Percentiles rank a stretch among this genome's conserved stretches.
phyloP scores from a whole-genome alignment of 129 eudicot genomes.

The Erigeron canadensis region DNA sequence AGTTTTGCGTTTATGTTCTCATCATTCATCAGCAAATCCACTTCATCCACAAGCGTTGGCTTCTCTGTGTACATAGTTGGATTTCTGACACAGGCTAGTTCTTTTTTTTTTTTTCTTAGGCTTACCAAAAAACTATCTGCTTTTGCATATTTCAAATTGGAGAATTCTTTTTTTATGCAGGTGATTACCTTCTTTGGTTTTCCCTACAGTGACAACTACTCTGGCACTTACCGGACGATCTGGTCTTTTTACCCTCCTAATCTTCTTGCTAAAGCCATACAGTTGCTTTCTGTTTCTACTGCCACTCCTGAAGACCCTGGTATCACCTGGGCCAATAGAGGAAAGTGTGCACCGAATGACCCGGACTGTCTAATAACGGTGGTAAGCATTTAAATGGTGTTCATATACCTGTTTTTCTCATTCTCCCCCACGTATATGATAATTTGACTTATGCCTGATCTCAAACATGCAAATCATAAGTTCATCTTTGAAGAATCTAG shows the following conservation, averaged over 20 bases:
- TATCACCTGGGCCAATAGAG: slow-evolving; percentile 69
- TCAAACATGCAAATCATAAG: neutral
- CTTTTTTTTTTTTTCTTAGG: neutral
- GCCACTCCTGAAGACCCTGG: slow-evolving; percentile 76
- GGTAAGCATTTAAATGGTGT: slow-evolving; percentile 40
- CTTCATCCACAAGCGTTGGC: slow-evolving; percentile 68
- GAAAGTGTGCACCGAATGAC: slow-evolving; percentile 63
- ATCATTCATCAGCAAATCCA: slow-evolving; percentile 72
- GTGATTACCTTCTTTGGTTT: slow-evolving; percentile 82
- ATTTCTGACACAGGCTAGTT: slow-evolving; percentile 71
- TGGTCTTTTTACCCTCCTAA: slow-evolving; percentile 85
- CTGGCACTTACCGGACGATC: slow-evolving; percentile 44
- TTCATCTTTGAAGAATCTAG: neutral
- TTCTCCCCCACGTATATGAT: neutral
- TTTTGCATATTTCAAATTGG: slow-evolving; percentile 14
- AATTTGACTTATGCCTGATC: neutral
- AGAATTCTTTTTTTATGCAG: slow-evolving; percentile 39
- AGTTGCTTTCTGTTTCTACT: slow-evolving; percentile 73
- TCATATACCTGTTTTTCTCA: neutral
- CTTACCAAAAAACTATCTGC: slow-evolving; percentile 15
- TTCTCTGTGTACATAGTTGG: slow-evolving; percentile 63
- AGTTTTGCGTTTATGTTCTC: slow-evolving; percentile 84
- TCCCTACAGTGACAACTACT: slow-evolving; percentile 62
- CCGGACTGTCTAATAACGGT: slow-evolving; percentile 62
- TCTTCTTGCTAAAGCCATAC: slow-evolving; percentile 71